Evolutionary conservation across 1,284 basidiomycete species (phyloP).

Genomic region (Lentinula novae-zelandiae): DNA sequence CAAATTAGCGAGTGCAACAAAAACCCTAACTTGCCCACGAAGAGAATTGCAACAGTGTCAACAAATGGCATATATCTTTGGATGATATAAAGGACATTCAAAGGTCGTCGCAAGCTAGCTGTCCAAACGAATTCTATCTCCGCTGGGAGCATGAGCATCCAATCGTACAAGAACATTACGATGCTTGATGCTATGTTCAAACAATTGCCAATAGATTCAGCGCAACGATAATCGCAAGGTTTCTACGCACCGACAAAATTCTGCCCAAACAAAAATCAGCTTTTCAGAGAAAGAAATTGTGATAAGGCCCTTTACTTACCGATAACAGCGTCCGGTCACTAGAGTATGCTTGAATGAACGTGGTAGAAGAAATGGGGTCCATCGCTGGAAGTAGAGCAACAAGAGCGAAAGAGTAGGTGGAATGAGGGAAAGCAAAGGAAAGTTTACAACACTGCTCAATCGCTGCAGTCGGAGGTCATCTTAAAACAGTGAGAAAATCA

Average conservation of each 20-base stretch:
- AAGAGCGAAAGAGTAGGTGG: too few species aligned
- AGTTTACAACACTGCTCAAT: neutral
- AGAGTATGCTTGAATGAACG: neutral
- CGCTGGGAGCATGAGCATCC: neutral
- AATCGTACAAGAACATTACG: constrained; percentile 1
- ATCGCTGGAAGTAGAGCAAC: too few species aligned
- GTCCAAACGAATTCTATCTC: constrained; percentile 5
- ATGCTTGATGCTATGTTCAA: neutral
- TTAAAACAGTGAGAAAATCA: too few species aligned
- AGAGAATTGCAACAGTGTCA: neutral
- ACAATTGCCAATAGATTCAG: neutral
- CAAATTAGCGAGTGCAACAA: neutral
- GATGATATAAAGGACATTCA: constrained; percentile 5
- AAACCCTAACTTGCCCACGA: neutral
- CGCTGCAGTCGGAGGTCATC: too few species aligned
- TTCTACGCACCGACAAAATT: neutral
- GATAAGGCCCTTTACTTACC: neutral
- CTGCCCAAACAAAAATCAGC: neutral
- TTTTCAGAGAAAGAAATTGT: too few species aligned
- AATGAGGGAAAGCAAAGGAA: neutral
- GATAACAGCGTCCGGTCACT: neutral
- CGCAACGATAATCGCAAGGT: neutral
- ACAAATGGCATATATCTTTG: constrained; percentile 10
- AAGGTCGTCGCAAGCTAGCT: neutral
- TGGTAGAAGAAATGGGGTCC: neutral